Base-by-base conservation (phyloP, 2,329 filamentous ascomycete species). In the Fusarium nygamai region DNA sequence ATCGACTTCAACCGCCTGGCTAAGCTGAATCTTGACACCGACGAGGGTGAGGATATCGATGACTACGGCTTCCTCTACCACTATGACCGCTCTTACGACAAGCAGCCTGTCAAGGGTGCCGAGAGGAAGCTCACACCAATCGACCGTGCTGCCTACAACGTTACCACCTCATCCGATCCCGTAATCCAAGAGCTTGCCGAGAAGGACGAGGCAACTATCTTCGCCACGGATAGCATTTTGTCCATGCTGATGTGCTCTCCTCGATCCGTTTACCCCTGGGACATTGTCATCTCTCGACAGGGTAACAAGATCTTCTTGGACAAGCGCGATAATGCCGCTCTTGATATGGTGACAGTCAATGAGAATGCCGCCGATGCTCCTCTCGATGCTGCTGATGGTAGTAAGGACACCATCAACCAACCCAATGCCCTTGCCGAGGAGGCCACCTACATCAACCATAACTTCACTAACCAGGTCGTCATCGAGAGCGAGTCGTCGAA, bases 231-330 rank as follows among this genome's bases (percentile, higher is more conserved):
- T 84, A 98, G 93, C 85, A 95, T 99, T 79, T 91, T 99, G 69
- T 98, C 96, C 76, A 98, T 98, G 95, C 92, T 99, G 80, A 99
- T 99, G 96, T 99, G 96, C 86, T 92, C 96, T 59, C 94, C 96
- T 68, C 94, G 97, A 80, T 98, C 94, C 66, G 94, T 99, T 73
- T 98, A 98, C 88, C 95, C 95, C 48, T 99, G 96, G 96, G 96
- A 99, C 84, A 92, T 99, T 79, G 93, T 99, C 82, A 97, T 99
- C 81, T 88, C 94, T 73, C 92, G 94, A 84, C 94, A 97, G 83
- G 94, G 93, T 83, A 94, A 95, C 91, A 98, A 98, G 90, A 92
- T 99, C 84, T 99, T 95, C 91, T 92, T 99, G 76, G 96, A 99
- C 89, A 99, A 99, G 92, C 94, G 96, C 76, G 95, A 98, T 71